These are phyloP conservation scores for Dactylellina leptospora DNA, from an alignment of 2,329 filamentous ascomycete genomes.

Conservation along the genomic window DNA sequence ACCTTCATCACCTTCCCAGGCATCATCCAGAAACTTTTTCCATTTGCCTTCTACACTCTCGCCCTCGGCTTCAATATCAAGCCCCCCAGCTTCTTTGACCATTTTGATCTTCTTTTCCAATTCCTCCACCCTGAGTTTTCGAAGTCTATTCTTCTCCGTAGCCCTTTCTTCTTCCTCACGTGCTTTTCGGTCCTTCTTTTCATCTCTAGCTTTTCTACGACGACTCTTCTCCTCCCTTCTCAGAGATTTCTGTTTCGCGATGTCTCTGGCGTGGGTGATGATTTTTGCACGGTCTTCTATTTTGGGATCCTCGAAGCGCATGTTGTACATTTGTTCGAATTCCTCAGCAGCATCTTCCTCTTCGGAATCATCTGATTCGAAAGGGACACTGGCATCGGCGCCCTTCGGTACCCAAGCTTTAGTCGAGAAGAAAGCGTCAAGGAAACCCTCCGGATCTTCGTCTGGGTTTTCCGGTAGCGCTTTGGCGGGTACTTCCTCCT, in stretches of 20 bases:
- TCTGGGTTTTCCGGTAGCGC: constrained; percentile 69
- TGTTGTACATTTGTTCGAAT: constrained; percentile 89
- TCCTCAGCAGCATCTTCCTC: constrained; percentile 78
- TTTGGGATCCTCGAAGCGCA: constrained; percentile 91
- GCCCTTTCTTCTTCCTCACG: constrained; percentile 78
- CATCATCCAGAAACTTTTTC: constrained; percentile 82
- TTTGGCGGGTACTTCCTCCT: constrained; percentile 58
- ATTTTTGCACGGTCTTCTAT: constrained; percentile 66
- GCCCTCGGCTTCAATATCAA: constrained; percentile 59
- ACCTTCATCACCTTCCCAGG: constrained; percentile 80
- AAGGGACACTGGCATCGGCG: constrained; percentile 62
- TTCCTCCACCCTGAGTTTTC: constrained; percentile 89
- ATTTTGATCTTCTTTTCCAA: constrained; percentile 84
- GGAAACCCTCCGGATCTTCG: constrained; percentile 86
- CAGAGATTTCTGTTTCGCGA: constrained; percentile 81
- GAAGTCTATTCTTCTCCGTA: constrained; percentile 81
- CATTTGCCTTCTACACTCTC: constrained; percentile 71
- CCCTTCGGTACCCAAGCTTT: constrained; percentile 82
- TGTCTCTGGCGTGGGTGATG: constrained; percentile 80
- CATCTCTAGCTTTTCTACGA: constrained; percentile 80
- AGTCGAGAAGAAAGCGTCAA: constrained; percentile 95
- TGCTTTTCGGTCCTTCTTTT: constrained; percentile 79
- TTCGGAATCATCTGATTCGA: constrained; percentile 86
- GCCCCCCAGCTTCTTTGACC: constrained; percentile 87
- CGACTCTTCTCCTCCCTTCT: constrained; percentile 81